Conservation (phyloP, 495 filamentous ascomycete genomes). For the Venustampulla echinocandica region DNA sequence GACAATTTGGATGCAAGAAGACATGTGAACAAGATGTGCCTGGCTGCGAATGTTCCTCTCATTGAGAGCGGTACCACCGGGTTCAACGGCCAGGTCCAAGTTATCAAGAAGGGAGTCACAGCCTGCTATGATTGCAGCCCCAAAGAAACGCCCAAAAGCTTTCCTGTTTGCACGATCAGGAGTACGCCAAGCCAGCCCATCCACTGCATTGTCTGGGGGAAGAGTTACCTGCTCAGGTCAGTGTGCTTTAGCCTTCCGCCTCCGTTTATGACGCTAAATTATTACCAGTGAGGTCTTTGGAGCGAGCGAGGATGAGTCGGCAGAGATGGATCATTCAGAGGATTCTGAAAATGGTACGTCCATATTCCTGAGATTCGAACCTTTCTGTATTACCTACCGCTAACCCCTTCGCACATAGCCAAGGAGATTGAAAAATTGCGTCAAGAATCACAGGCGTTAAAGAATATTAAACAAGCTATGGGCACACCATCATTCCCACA, state of each 20-base stretch:
- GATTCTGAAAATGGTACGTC: conserved; percentile 66
- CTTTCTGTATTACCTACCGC: neutral
- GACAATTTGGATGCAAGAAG: conserved; percentile 92
- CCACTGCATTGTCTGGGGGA: conserved; percentile 99
- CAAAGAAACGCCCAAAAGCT: conserved; percentile 83
- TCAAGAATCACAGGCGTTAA: conserved; percentile 72
- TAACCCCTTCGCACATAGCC: conserved; percentile 41
- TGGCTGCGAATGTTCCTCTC: conserved; percentile 81
- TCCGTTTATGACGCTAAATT: neutral
- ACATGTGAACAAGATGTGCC: conserved; percentile 96
- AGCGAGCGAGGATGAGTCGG: conserved; percentile 72
- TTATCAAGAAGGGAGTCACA: conserved; percentile 86
- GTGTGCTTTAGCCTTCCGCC: conserved; percentile 7
- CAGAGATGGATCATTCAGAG: conserved; percentile 66
- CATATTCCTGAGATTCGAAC: neutral
- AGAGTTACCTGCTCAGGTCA: conserved; percentile 85
- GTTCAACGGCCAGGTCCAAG: conserved; percentile 96
- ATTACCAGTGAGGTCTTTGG: conserved; percentile 69
- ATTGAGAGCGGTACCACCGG: conserved; percentile 97
- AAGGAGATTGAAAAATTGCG: conserved; percentile 80
- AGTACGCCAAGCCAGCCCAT: conserved; percentile 93
- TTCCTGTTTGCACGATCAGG: conserved; percentile 92
- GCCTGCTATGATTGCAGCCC: conserved; percentile 94
- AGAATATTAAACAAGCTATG: conserved; percentile 74
- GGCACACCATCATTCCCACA: conserved; percentile 70